Evolutionary conservation across 768 basidiomycete genomes (phyloP), one percentile per base, ranked within the genome.

Genomic region (Hemileccinum rubropunctum): DNA sequence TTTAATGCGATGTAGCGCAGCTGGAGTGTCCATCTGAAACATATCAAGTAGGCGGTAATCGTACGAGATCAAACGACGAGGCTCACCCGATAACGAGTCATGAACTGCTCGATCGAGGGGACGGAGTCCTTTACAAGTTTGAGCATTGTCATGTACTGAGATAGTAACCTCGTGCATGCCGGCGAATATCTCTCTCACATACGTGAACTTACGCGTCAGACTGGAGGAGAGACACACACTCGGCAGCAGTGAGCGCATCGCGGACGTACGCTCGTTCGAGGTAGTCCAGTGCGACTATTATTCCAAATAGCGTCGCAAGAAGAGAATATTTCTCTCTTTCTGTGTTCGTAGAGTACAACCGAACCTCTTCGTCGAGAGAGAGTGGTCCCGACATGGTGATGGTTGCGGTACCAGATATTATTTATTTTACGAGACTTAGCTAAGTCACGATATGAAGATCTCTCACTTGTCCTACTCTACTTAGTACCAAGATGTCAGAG

Each of bases 101-200:
- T 95, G 71, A 98, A 99, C 17, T 84, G 79, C 58, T 98, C 95
- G 35, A 98, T 79, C 26, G 81, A 86, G 0, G 82, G 82, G 9
- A 95, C 91, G 18, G 88, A 87, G 47, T 91, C 83, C n/a, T 84
- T 85, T 11, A 98, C 87, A n/a, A 98, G 79, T 71, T 93, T 97
- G 53, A 94, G 73, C 84, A 97, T 91, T 0, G 92, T 95, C 80
- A 97, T 97, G 76, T 97, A 98, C 70, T 97, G 94, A 7, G 92
- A 91, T 13, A 98, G 71, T n/a, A 99, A 73, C 35, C 89, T 81
- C 13, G 91, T 94, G 67, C 95, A 99, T 53, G 93, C 94, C 48
- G 93, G 95, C 55, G 93, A 93, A 68, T 98, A 99, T 77, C 94
- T 97, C 80, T 79, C 67, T 54, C 51, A 40, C 39, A 44, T 38